These are phyloP conservation scores for Aspergillus carlsbadensis DNA, from an alignment of 495 filamentous ascomycete genomes.

Conservation along the genomic window DNA sequence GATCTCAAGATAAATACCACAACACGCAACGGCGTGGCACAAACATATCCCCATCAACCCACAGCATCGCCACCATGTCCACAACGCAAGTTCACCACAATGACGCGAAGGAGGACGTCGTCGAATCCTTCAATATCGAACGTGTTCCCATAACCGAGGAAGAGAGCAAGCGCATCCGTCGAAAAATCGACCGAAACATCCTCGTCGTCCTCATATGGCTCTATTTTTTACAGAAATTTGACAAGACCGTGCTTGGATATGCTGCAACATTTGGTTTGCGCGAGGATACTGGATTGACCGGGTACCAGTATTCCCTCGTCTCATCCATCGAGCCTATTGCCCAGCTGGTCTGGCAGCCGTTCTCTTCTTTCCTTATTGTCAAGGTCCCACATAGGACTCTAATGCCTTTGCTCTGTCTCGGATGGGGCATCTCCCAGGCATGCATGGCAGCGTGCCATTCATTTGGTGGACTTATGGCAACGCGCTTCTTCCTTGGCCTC, in stretches of 20 bases:
- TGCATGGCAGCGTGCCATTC: conserved; percentile 46
- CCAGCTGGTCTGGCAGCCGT: conserved; percentile 65
- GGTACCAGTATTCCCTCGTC: conserved; percentile 60
- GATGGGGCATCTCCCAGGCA: conserved; percentile 49
- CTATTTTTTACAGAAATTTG: conserved; percentile 64
- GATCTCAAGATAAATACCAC: no score
- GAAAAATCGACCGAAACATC: conserved; percentile 61
- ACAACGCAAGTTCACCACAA: no score
- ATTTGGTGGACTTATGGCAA: conserved; percentile 43
- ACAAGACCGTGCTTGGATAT: conserved; percentile 64
- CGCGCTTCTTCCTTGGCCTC: conserved; percentile 48
- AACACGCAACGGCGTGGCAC: no score
- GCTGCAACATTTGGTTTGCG: conserved; percentile 62
- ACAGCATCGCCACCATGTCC: no score
- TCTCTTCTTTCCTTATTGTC: conserved; percentile 63
- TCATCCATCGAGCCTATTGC: conserved; percentile 63
- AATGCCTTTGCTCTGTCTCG: conserved; percentile 58
- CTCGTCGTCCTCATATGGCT: conserved; percentile 61
- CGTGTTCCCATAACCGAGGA: conserved; percentile 49
- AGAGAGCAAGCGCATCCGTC: conserved; percentile 53
- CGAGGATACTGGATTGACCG: conserved; percentile 51
- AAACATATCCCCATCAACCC: no score
- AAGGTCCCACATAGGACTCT: conserved; percentile 64
- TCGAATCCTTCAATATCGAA: conserved; percentile 13
- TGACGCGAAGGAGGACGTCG: no score